Conservation (phyloP, 345 rosid genomes). For the Punica granatum region DNA sequence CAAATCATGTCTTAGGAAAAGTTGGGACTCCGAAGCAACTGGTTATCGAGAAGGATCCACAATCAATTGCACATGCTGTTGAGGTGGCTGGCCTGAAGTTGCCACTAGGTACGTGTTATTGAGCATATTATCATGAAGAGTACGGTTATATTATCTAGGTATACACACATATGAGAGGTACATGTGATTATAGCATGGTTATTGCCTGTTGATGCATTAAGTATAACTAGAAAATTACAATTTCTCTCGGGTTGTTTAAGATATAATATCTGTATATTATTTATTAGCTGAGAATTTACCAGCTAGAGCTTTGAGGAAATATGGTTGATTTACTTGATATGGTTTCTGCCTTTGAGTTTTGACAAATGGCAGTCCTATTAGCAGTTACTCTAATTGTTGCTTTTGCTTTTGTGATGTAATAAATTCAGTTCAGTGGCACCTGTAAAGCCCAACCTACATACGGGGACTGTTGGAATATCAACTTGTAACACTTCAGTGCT, state of each 20-base stretch:
- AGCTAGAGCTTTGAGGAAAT: background rate
- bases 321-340: background rate
- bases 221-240: too few relatives aligned
- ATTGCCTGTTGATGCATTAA: background rate
- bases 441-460: background rate
- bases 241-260: too few relatives aligned
- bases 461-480: background rate
- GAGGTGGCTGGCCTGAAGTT: slow-evolving; percentile 57
- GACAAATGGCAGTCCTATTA: too few relatives aligned
- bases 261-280: too few relatives aligned
- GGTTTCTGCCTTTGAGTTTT: background rate
- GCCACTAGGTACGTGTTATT: slow-evolving; percentile 53
- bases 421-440: background rate
- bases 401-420: background rate
- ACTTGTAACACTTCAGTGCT: background rate
- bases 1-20: slow-evolving; percentile 39
- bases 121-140: slow-evolving; percentile 1
- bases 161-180: background rate
- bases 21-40: slow-evolving; percentile 71
- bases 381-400: background rate
- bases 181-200: background rate
- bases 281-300: background rate
- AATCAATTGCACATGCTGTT: slow-evolving; percentile 50
- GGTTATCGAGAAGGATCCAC: slow-evolving; percentile 54
- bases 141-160: background rate